Evolutionary conservation across 805 yeast species (phyloP).

Genomic region (Suhomyces pyralidae): DNA sequence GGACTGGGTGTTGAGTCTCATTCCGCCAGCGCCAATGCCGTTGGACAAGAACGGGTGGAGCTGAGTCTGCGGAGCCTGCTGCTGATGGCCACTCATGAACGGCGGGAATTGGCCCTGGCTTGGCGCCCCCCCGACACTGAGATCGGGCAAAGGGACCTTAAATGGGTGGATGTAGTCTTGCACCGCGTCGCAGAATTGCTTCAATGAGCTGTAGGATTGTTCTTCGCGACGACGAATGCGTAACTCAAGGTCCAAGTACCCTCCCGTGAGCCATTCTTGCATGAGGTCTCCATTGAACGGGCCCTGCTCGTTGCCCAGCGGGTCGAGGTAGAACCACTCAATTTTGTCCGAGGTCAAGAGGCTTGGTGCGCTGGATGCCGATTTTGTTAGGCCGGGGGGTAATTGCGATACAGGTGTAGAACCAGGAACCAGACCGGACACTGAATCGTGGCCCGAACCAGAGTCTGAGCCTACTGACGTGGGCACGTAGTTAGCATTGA

Average conservation of each 20-base stretch:
- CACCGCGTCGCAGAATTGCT: conserved; percentile 48
- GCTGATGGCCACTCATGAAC: conserved; percentile 3
- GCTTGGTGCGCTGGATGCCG: conserved; percentile 1
- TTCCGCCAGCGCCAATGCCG: conserved; percentile 26
- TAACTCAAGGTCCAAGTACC: conserved; percentile 56
- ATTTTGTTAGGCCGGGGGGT: conserved; percentile 9
- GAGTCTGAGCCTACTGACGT: background rate
- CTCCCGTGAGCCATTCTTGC: conserved; percentile 73
- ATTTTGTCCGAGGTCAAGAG: conserved; percentile 40
- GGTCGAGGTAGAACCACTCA: conserved; percentile 73
- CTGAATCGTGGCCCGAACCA: background rate
- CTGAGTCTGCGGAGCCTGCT: conserved; percentile 16
- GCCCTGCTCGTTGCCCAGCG: conserved; percentile 70
- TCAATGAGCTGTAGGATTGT: conserved; percentile 45
- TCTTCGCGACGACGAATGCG: conserved; percentile 60
- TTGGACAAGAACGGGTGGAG: conserved; percentile 27
- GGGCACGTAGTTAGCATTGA: background rate
- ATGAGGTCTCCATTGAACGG: conserved; percentile 72
- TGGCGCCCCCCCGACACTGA: conserved; percentile 3
- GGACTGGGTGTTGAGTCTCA: conserved; percentile 18
- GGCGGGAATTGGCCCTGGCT: background rate
- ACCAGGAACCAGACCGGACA: background rate
- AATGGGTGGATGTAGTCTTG: conserved; percentile 60
- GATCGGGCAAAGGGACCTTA: conserved; percentile 49
- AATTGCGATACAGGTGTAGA: background rate